These are phyloP conservation scores for Favolaschia claudopus DNA, from an alignment of 768 basidiomycete genomes.

Conservation along the genomic window DNA sequence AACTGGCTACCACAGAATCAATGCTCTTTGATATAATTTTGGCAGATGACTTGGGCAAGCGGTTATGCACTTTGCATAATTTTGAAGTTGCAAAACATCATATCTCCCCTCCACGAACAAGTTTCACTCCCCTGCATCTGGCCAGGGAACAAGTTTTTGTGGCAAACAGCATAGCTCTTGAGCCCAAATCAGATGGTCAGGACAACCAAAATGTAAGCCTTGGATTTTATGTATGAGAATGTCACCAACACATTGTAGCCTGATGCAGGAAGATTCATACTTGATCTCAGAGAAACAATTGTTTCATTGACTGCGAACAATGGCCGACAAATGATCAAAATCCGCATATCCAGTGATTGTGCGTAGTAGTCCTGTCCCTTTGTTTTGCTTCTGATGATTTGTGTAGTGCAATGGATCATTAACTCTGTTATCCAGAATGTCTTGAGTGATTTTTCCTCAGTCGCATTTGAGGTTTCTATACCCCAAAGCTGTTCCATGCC, in stretches of 20 bases:
- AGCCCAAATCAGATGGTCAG: too few species aligned
- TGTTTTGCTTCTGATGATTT: not conserved
- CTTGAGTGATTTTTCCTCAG: not conserved
- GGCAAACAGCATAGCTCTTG: too few species aligned
- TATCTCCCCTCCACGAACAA: not conserved
- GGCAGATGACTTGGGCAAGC: constrained; percentile 32
- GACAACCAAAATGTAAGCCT: too few species aligned
- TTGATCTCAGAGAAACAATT: not conserved
- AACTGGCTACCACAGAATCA: not conserved
- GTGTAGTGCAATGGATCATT: not conserved
- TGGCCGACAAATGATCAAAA: not conserved
- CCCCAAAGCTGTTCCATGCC: not conserved
- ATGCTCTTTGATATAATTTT: constrained; percentile 37
- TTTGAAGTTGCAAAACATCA: constrained; percentile 3
- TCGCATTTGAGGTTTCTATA: not conserved
- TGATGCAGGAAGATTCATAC: too few species aligned
- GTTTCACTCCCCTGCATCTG: not conserved
- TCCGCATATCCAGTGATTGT: not conserved
- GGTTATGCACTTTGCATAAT: constrained; percentile 3
- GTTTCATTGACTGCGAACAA: not conserved
- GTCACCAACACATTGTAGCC: not conserved
- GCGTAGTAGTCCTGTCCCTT: not conserved
- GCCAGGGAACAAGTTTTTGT: not conserved
- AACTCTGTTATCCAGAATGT: not conserved
- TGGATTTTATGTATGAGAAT: not conserved